Evolutionary conservation across 352 stramenopile genomes (phyloP).

Genomic region (Phytophthora tubulina): DNA sequence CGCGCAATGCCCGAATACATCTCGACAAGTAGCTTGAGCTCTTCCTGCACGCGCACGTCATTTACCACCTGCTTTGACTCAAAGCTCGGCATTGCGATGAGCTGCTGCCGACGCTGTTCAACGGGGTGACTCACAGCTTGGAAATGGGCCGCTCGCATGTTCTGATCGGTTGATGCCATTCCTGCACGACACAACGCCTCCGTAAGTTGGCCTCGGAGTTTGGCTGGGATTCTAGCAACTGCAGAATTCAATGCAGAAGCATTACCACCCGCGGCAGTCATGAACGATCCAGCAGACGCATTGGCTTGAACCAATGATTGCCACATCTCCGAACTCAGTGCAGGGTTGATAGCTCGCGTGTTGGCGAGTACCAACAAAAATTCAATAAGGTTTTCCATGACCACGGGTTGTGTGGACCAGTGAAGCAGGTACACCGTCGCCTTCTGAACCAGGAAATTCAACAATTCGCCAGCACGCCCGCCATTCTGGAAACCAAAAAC

Average conservation of each 20-base stretch:
- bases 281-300: conserved; percentile 64
- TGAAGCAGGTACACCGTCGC: conserved; percentile 77
- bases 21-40: conserved; percentile 82
- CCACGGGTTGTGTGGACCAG: conserved; percentile 84
- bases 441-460: conserved; percentile 80
- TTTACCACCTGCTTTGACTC: conserved; percentile 70
- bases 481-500: conserved; percentile 73
- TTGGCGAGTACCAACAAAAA: conserved; percentile 78
- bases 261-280: conserved; percentile 40
- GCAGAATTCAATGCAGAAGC: conserved; percentile 50
- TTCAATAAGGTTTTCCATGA: conserved; percentile 87
- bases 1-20: conserved; percentile 83
- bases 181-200: conserved; percentile 78
- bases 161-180: conserved; percentile 66
- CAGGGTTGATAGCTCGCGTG: conserved; percentile 64
- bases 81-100: conserved; percentile 68
- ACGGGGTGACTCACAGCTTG: conserved; percentile 63
- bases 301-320: conserved; percentile 81
- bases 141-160: conserved; percentile 59
- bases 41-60: conserved; percentile 72
- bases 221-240: conserved; percentile 66
- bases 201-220: conserved; percentile 67
- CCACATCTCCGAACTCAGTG: conserved; percentile 70
- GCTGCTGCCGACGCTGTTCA: conserved; percentile 56
- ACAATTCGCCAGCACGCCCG: conserved; percentile 60